These are phyloP conservation scores for Neurospora intermedia DNA, from an alignment of 495 filamentous ascomycete species.

Conservation along the genomic window DNA sequence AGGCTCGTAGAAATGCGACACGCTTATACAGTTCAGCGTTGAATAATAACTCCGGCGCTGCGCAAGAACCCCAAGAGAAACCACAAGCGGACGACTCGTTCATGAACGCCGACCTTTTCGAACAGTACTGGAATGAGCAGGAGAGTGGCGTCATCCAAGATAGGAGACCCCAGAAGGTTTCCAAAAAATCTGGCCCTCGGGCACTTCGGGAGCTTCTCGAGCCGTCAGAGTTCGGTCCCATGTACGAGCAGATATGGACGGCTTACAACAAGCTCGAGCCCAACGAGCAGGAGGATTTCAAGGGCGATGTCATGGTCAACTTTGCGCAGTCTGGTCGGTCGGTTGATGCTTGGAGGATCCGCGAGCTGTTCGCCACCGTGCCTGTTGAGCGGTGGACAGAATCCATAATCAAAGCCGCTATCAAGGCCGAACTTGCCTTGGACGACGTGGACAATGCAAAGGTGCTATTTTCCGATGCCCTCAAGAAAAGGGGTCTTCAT, in stretches of 20 bases:
- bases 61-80: neutral
- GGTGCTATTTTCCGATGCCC: slow-evolving; percentile 8
- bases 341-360: slow-evolving; percentile 16
- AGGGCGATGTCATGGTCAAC: slow-evolving; percentile 8
- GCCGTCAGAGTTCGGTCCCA: neutral
- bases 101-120: neutral
- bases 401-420: slow-evolving; percentile 9
- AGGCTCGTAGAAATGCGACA: neutral
- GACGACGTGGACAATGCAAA: slow-evolving; percentile 12
- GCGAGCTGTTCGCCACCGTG: slow-evolving; percentile 12
- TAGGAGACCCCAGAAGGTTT: neutral
- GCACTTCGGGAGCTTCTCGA: slow-evolving; percentile 1
- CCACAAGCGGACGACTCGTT: neutral
- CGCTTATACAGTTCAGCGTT: slow-evolving; percentile 9
- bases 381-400: slow-evolving; percentile 15
- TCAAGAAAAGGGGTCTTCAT: slow-evolving; percentile 9
- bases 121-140: neutral
- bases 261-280: slow-evolving; percentile 15
- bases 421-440: slow-evolving; percentile 15
- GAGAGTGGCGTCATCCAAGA: neutral
- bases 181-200: neutral
- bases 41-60: neutral
- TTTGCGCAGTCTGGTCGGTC: slow-evolving; percentile 15
- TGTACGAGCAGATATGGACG: slow-evolving; percentile 18
- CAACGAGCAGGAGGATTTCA: slow-evolving; percentile 3